Base-by-base conservation (phyloP, 2,329 filamentous ascomycete species). In the Aspergillus aculeatus region DNA sequence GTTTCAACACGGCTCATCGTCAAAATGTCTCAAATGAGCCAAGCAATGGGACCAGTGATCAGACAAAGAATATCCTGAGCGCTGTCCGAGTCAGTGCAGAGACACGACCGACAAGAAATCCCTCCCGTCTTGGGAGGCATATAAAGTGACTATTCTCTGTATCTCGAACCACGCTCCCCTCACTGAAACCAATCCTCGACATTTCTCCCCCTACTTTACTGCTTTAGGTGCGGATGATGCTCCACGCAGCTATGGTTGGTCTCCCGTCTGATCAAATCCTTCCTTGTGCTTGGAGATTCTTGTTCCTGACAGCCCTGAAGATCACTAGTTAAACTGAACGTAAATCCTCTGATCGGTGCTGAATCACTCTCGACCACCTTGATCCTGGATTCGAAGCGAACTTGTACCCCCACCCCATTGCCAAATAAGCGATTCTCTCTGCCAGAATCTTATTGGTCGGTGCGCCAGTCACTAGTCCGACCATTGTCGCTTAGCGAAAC, bases 371-470 rank as follows among this genome's bases (percentile, higher is more conserved):
- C 68, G 44, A 50, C 24, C 91, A 35, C 91, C 19, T 92, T 83
- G 84, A 96, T 96, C 84, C 90, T 91, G 82, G 95, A 89, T 57
- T 84, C 80, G 57, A 44, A 44, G 11, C 16, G 16, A n/a, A 19
- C 16, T 44, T 44, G 38, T 92, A 96, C 0, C 92, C 92, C 2
- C 91, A 92, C 14, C 16, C 38, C 38, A 38, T n/a, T 23, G 29
- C n/a, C n/a, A 47, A 44, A 35, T 48, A 55, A 47, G 41, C 41
- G 41, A 55, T 11, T 11, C 11, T 29, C n/a, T 48, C 6, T 11
- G 2, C 29, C 50, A n/a, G 23, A n/a, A 53, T 44, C 38, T 19
- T 5, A 44, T 44, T 44, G 38, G 38, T 19, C 19, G 38, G 16
- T 19, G 19, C 14, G 7, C 16, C 38, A 19, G 38, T 57, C 48